Percentiles rank a stretch among this genome's conserved stretches.
phyloP scores from a whole-genome alignment of 371 early-diverging fungal species.

The Saksenaea vasiformis region DNA sequence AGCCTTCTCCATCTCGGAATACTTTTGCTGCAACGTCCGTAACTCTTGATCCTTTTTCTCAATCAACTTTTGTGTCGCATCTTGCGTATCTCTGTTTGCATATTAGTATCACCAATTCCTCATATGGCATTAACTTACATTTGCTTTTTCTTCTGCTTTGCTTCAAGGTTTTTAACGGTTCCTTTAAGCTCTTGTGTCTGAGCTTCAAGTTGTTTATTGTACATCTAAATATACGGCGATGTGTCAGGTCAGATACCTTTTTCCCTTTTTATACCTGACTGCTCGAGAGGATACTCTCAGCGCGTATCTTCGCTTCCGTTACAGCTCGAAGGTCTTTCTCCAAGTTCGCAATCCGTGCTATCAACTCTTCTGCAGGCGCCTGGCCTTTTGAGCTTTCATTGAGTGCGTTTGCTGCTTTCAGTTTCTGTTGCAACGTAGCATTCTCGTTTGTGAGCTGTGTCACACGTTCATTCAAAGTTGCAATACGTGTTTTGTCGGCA shows the following conservation, averaged over 20 bases:
- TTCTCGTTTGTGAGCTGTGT: neutral
- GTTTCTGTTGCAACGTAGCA: neutral
- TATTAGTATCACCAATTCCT: neutral
- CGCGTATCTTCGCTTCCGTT: neutral
- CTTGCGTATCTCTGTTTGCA: neutral
- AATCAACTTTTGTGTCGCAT: neutral
- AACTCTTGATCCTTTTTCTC: neutral
- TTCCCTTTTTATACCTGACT: neutral
- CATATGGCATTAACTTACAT: neutral
- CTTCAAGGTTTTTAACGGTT: neutral
- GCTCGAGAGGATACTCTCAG: neutral
- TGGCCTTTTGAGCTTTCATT: neutral
- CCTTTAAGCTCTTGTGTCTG: neutral
- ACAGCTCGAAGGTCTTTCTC: neutral
- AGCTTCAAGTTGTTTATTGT: neutral
- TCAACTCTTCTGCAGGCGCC: neutral
- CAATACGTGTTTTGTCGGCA: neutral
- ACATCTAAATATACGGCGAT: neutral
- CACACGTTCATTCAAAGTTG: neutral
- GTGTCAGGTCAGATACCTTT: neutral
- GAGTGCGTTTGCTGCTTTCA: neutral
- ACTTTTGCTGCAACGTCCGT: neutral
- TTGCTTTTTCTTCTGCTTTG: neutral
- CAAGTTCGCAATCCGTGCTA: neutral
- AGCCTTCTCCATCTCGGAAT: neutral